Percentiles rank a stretch among this genome's conserved stretches.
Conservation (phyloP, 805 yeast species). For the Nakazawaea wyomingensis region DNA sequence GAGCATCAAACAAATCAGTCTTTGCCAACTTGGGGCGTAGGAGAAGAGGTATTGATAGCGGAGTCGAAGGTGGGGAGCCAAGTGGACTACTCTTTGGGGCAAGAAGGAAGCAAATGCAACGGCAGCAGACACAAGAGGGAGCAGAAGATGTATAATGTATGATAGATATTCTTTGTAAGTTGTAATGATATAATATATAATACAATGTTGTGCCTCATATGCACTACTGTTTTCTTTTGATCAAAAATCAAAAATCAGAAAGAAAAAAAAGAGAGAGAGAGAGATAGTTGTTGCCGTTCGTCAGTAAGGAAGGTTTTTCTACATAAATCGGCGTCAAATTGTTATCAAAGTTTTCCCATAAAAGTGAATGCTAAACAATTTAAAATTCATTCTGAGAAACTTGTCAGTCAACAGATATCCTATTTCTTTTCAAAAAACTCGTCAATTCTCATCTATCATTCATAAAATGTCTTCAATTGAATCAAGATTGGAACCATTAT, state of each 20-base stretch:
- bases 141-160: conserved; percentile 14
- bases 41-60: conserved; percentile 23
- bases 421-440: background rate
- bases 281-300: conserved; percentile 2
- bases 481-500: conserved; percentile 29
- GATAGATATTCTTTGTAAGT: too few species aligned
- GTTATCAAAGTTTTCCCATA: too few species aligned
- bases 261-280: background rate
- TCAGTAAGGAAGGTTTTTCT: too few species aligned
- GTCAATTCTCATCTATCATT: background rate
- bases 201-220: conserved; percentile 35
- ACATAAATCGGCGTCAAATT: too few species aligned
- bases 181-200: too few species aligned
- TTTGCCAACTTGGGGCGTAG: conserved; percentile 24
- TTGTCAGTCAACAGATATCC: background rate
- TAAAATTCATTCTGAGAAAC: background rate
- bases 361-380: background rate
- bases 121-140: conserved; percentile 17
- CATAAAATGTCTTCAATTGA: conserved; percentile 24
- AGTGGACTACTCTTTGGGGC: conserved; percentile 22
- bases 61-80: conserved; percentile 21
- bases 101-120: conserved; percentile 19
- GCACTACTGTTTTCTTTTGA: conserved; percentile 1
- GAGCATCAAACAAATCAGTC: conserved; percentile 1
- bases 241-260: too few species aligned